Base-by-base conservation (phyloP, 495 filamentous ascomycete genomes). In the Penicillium canariense region DNA sequence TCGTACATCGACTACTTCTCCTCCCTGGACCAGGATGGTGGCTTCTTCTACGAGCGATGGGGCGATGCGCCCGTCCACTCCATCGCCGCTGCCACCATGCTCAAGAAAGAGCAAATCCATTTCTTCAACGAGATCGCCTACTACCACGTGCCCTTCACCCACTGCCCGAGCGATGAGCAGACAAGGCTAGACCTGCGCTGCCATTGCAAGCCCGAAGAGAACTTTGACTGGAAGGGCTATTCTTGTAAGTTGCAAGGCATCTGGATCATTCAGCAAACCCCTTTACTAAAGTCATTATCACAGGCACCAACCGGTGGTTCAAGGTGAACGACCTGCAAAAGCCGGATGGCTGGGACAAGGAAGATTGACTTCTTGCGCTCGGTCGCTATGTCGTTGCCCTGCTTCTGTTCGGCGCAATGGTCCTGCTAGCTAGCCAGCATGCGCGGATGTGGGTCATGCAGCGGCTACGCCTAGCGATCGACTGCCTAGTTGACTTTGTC, bases 121-220 rank as follows among this genome's bases (percentile, higher is more conserved):
- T 98, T 98, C 78, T 98, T 96, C 79, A 89, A 98, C 66, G 94
- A 98, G 63, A 97, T 98, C 60, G 94, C 88, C 52, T 98, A 98
- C 73, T 97, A 91, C 72, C 94, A 98, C 65, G 88, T 96, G n/a
- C 94, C 94, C 6, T 98, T 98, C 67, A 97, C 93, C 20, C 94
- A 98, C 74, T 98, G 94, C 68, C 94, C 94, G 4, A 94, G 89
- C 0, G 86, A 86, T 22, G 91, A 97, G 71, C 76, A 94, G 70
- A 80, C 80, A 28, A 78, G 91, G 54, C 65, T 89, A 52, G 87
- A 96, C 52, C 80, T 89, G 49, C 91, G 89, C 69, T 98, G 94
- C 69, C 84, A 89, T 67, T 98, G 94, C 74, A 92, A 97, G 69
- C 94, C 94, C 2, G 86, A 86, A 57, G 89, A 97, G 22, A 97